These are phyloP conservation scores for Jacaranda copaia DNA, from an alignment of 257 asterid species.

Conservation along the genomic window DNA sequence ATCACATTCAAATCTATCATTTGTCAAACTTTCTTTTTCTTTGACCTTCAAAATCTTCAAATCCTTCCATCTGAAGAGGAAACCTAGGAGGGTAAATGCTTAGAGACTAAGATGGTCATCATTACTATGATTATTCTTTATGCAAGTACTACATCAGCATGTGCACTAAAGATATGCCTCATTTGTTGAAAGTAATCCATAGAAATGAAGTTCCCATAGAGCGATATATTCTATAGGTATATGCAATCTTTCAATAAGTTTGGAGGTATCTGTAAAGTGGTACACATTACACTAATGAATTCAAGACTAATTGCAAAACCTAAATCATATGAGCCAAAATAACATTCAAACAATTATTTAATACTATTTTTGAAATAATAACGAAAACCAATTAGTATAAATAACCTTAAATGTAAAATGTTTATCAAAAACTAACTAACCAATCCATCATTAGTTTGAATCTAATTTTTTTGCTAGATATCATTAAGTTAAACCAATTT, in stretches of 20 bases:
- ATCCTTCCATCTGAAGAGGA: conserved; percentile 80
- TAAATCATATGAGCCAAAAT: conserved; percentile 24
- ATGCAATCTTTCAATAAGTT: conserved; percentile 82
- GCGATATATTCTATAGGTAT: conserved; percentile 80
- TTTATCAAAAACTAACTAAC: conserved; percentile 7
- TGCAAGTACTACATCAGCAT: no score
- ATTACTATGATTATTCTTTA: no score
- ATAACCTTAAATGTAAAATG: background rate
- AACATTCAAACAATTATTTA: background rate
- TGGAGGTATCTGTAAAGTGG: conserved; percentile 69
- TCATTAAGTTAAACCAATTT: conserved; percentile 1
- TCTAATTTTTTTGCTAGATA: background rate
- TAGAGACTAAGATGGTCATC: no score
- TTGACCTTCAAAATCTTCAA: conserved; percentile 81
- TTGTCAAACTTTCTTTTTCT: conserved; percentile 91
- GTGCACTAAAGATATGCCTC: conserved; percentile 3
- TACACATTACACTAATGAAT: conserved; percentile 26
- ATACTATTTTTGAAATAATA: background rate
- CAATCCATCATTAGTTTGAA: background rate
- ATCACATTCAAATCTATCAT: conserved; percentile 90
- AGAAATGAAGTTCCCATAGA: conserved; percentile 90
- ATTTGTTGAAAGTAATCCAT: conserved; percentile 96
- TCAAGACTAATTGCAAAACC: conserved; percentile 13
- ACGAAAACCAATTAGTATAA: background rate
- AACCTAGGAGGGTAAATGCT: background rate